Conservation (phyloP, 768 basidiomycete genomes). For the Tulasnella sp. region DNA sequence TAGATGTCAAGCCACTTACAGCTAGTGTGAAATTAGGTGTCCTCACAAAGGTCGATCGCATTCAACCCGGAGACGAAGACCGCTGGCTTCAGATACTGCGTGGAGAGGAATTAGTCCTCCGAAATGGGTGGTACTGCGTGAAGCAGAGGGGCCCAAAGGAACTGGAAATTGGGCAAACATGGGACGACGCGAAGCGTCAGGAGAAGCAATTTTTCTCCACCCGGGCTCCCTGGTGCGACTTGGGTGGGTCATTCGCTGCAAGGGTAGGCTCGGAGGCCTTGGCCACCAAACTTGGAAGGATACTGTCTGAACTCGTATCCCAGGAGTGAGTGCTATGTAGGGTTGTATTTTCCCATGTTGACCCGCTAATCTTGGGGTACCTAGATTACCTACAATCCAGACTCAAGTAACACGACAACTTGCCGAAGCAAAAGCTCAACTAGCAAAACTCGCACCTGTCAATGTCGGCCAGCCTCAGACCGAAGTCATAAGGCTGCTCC, state of each 20-base stretch:
- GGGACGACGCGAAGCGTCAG: slow-evolving; percentile 49
- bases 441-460: slow-evolving; percentile 39
- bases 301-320: slow-evolving; percentile 56
- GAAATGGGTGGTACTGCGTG: slow-evolving; percentile 54
- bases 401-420: slow-evolving; percentile 48
- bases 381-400: slow-evolving; percentile 55
- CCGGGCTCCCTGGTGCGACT: background rate
- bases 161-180: slow-evolving; percentile 45
- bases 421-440: slow-evolving; percentile 31
- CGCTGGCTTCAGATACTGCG: slow-evolving; percentile 40
- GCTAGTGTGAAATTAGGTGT: slow-evolving; percentile 40
- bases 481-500: slow-evolving; percentile 46
- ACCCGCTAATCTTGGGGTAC: background rate
- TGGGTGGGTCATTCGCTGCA: background rate
- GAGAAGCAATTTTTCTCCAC: slow-evolving; percentile 50
- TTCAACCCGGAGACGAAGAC: slow-evolving; percentile 46
- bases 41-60: slow-evolving; percentile 69
- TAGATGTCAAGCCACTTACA: background rate
- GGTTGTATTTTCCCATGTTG: background rate
- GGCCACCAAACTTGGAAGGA: slow-evolving; percentile 40
- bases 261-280: background rate
- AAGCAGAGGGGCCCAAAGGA: slow-evolving; percentile 48
- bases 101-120: slow-evolving; percentile 33
- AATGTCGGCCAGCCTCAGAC: slow-evolving; percentile 50
- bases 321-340: slow-evolving; percentile 43